Evolutionary conservation across 139 green algal genomes (phyloP).

Genomic region (Tetradesmus obliquus): DNA sequence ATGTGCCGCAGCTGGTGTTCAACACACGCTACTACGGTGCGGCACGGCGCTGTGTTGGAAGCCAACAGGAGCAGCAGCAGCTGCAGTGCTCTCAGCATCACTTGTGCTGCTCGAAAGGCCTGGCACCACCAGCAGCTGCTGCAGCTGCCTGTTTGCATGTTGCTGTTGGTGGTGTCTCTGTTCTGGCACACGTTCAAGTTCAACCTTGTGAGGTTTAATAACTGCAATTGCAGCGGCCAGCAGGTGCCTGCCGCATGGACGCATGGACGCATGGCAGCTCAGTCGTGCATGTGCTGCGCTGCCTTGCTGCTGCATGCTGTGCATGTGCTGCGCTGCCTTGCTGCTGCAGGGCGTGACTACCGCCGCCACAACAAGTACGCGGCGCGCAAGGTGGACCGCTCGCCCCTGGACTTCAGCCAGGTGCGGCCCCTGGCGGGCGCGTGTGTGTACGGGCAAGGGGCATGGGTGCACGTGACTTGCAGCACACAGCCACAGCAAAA

Average conservation of each 20-base stretch:
- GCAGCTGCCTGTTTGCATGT: not conserved
- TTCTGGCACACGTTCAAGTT: too few species aligned
- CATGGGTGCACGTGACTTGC: not conserved
- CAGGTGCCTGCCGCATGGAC: not conserved
- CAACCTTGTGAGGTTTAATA: too few species aligned
- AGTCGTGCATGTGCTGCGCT: not conserved
- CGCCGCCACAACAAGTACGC: conserved; percentile 42
- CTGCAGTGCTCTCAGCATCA: not conserved
- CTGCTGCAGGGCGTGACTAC: conserved; percentile 17
- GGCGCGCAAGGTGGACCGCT: conserved; percentile 53
- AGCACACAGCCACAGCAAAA: not conserved
- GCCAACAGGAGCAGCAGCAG: not conserved
- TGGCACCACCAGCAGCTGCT: not conserved
- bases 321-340: not conserved
- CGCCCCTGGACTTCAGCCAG: conserved; percentile 57
- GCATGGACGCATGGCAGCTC: not conserved
- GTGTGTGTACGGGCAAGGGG: not conserved
- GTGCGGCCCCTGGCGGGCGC: not conserved
- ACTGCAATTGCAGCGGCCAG: too few species aligned
- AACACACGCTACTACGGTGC: conserved; percentile 86
- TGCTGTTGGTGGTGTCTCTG: too few species aligned
- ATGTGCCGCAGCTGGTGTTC: conserved; percentile 70
- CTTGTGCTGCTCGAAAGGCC: not conserved
- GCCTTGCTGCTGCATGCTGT: not conserved
- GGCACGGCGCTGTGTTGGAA: not conserved